A percentile compares a stretch with the other conserved stretches of the same genome.
Evolutionary conservation across 2,329 filamentous ascomycete genomes (phyloP).

Genomic region (Colletotrichum godetiae): DNA sequence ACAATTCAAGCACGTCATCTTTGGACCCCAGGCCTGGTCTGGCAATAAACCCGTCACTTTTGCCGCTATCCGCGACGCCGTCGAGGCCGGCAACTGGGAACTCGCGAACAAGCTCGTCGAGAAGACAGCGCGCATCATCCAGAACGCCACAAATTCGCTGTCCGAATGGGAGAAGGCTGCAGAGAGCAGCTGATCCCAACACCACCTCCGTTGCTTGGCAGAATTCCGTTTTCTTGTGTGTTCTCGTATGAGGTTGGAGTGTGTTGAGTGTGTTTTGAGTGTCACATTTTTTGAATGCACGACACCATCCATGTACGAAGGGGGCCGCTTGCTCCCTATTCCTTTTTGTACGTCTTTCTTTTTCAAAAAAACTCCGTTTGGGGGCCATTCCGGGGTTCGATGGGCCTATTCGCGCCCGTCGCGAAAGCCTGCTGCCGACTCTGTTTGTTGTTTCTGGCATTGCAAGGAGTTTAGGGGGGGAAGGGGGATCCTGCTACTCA

Average conservation of each 20-base stretch:
- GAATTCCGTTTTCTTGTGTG: not conserved
- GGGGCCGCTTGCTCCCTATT: not conserved
- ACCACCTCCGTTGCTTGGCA: not conserved
- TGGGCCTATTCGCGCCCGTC: not conserved
- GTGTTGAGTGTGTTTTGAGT: not conserved
- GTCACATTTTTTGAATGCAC: not conserved
- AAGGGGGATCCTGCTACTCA: not conserved
- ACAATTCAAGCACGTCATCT: slow-evolving; percentile 94
- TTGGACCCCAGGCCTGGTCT: slow-evolving; percentile 84
- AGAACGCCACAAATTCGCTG: slow-evolving; percentile 62
- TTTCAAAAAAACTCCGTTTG: not conserved
- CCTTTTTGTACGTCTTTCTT: not conserved
- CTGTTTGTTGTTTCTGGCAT: slow-evolving; percentile 13
- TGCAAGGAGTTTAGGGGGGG: slow-evolving; percentile 31
- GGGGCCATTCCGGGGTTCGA: not conserved
- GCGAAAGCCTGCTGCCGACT: not conserved
- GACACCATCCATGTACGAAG: not conserved
- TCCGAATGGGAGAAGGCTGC: slow-evolving; percentile 27
- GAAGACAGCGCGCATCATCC: slow-evolving; percentile 77
- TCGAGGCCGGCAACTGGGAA: slow-evolving; percentile 78
- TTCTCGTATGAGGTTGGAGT: not conserved
- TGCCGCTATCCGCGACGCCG: slow-evolving; percentile 85
- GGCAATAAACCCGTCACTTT: slow-evolving; percentile 62
- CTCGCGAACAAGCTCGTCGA: slow-evolving; percentile 75
- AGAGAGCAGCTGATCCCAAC: slow-evolving; percentile 1